Evolutionary conservation across 108 stramenopile species (phyloP).

Genomic region (Mediolabrus comicus): DNA sequence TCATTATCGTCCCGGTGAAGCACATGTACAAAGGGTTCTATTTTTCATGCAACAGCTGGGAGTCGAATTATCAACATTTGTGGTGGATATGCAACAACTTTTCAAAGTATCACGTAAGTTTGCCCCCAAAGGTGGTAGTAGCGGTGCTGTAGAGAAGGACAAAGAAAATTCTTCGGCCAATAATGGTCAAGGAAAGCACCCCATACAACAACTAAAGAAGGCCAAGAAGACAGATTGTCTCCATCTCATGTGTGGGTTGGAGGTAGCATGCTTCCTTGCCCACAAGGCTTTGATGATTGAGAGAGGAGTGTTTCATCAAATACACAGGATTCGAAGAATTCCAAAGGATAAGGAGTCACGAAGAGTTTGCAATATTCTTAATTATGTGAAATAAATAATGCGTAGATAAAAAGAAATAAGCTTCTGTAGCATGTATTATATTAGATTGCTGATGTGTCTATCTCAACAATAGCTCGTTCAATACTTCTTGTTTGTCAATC

Average conservation of each 20-base stretch:
- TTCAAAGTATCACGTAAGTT: slow-evolving; percentile 79
- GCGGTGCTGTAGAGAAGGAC: slow-evolving; percentile 9
- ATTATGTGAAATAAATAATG: slow-evolving; percentile 9
- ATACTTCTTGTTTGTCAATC: slow-evolving; percentile 22
- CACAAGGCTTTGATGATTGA: slow-evolving; percentile 82
- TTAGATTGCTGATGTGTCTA: too few species aligned
- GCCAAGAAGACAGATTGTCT: slow-evolving; percentile 74
- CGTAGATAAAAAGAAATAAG: background rate
- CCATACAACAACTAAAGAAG: slow-evolving; percentile 47
- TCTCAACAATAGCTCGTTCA: too few species aligned
- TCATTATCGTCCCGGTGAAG: slow-evolving; percentile 89
- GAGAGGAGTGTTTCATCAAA: slow-evolving; percentile 71
- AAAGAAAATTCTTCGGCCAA: slow-evolving; percentile 12
- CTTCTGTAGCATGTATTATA: too few species aligned
- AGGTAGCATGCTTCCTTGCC: slow-evolving; percentile 77
- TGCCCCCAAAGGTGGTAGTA: slow-evolving; percentile 31
- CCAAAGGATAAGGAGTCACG: slow-evolving; percentile 12
- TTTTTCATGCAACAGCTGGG: slow-evolving; percentile 74
- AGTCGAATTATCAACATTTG: slow-evolving; percentile 72
- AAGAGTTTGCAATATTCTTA: slow-evolving; percentile 17
- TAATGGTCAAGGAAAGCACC: background rate
- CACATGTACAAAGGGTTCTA: slow-evolving; percentile 87
- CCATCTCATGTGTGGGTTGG: slow-evolving; percentile 62
- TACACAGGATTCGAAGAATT: slow-evolving; percentile 77
- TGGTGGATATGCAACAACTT: slow-evolving; percentile 90